phyloP scores from a whole-genome alignment of 2,329 filamentous ascomycete genomes.

The Chrysoporthe cubensis region DNA sequence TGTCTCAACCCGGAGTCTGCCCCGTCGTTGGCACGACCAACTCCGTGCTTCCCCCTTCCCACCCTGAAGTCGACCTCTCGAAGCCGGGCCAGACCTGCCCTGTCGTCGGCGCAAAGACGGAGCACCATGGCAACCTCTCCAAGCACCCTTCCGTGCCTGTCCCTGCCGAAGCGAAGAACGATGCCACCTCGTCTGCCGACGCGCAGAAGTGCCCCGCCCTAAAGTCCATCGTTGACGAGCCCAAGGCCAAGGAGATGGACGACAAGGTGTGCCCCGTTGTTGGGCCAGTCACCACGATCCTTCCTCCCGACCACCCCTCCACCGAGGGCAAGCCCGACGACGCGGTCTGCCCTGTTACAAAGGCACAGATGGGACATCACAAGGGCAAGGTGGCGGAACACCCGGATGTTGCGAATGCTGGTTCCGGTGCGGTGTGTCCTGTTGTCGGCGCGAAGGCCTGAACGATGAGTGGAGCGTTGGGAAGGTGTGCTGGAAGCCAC shows the following conservation, averaged over 20 bases:
- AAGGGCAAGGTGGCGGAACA: constrained; percentile 45
- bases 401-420: constrained; percentile 38
- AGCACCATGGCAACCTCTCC: constrained; percentile 46
- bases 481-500: not conserved
- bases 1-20: constrained; percentile 37
- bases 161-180: constrained; percentile 32
- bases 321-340: constrained; percentile 38
- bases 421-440: constrained; percentile 42
- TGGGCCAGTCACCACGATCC: constrained; percentile 46
- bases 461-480: not conserved
- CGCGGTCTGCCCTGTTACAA: constrained; percentile 47
- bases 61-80: constrained; percentile 46
- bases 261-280: constrained; percentile 48
- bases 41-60: constrained; percentile 44
- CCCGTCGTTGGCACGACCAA: constrained; percentile 49
- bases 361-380: constrained; percentile 47
- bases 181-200: constrained; percentile 35
- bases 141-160: constrained; percentile 44
- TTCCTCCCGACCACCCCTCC: constrained; percentile 45
- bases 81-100: constrained; percentile 46
- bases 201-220: constrained; percentile 45
- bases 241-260: constrained; percentile 46
- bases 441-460: constrained; percentile 41
- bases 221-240: constrained; percentile 40
- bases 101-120: constrained; percentile 46